A percentile compares a stretch with the other conserved stretches of the same genome.
Conservation (phyloP, 768 basidiomycete genomes). For the Termitomyces sp. region DNA sequence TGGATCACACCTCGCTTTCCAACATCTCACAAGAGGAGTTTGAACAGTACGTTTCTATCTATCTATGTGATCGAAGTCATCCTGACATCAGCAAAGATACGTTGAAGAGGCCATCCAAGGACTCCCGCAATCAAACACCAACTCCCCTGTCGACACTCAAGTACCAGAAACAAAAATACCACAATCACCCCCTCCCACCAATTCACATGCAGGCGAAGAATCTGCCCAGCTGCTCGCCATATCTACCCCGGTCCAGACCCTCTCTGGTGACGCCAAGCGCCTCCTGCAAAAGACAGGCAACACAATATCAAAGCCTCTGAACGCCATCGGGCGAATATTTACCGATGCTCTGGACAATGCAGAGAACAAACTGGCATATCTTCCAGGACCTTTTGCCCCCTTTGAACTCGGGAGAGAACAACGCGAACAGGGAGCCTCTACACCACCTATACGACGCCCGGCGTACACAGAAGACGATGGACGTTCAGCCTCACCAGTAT, state of each 20-base stretch:
- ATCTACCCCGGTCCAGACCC: constrained; percentile 47
- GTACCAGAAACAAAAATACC: constrained; percentile 21
- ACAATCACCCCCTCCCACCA: constrained; percentile 15
- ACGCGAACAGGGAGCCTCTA: constrained; percentile 24
- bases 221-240: constrained; percentile 78
- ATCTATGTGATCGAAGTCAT: background rate
- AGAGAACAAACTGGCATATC: constrained; percentile 59
- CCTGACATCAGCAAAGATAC: constrained; percentile 29
- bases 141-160: constrained; percentile 29
- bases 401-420: constrained; percentile 60
- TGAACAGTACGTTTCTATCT: constrained; percentile 50
- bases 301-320: constrained; percentile 87
- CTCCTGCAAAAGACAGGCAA: constrained; percentile 90
- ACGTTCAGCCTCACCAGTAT: constrained; percentile 12
- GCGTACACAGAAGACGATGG: constrained; percentile 29
- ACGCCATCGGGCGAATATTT: constrained; percentile 83
- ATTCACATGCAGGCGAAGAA: constrained; percentile 79
- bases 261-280: constrained; percentile 72
- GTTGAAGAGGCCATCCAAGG: constrained; percentile 51
- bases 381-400: constrained; percentile 69
- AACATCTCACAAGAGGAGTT: constrained; percentile 93
- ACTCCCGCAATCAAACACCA: constrained; percentile 42
- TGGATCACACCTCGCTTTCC: constrained; percentile 95
- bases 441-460: constrained; percentile 35
- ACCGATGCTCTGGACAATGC: constrained; percentile 76